A percentile compares a stretch with the other conserved stretches of the same genome.
phyloP scores from a whole-genome alignment of 768 basidiomycete genomes.

The Collybia sp. region DNA sequence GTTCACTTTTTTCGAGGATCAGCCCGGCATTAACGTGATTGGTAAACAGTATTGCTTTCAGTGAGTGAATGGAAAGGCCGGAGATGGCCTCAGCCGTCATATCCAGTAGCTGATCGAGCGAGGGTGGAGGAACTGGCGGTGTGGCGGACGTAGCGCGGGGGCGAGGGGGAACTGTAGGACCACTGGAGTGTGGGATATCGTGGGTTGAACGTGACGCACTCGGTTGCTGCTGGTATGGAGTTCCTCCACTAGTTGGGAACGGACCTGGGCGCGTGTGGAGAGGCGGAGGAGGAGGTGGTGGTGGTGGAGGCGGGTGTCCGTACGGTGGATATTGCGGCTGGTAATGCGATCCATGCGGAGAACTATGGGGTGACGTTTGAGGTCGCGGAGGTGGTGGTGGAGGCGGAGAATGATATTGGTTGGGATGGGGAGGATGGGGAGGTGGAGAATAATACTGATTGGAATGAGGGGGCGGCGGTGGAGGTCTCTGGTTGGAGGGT shows the following conservation, averaged over 20 bases:
- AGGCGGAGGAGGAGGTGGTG: conserved; percentile 11
- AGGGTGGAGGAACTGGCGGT: conserved; percentile 40
- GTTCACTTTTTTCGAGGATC: conserved; percentile 82
- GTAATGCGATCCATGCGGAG: conserved; percentile 18
- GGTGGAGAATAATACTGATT: conserved; percentile 10
- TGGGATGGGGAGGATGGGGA: conserved; percentile 12
- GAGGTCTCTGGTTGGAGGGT: conserved; percentile 8
- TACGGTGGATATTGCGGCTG: conserved; percentile 12
- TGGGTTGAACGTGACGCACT: conserved; percentile 16
- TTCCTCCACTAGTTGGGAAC: conserved; percentile 5
- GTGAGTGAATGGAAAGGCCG: conserved; percentile 58
- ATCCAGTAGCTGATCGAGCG: conserved; percentile 63
- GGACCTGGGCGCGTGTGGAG: background rate
- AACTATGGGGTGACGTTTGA: conserved; percentile 15
- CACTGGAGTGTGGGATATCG: conserved; percentile 9
- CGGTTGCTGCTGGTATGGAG: conserved; percentile 18
- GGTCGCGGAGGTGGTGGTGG: conserved; percentile 17
- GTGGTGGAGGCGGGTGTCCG: conserved; percentile 7
- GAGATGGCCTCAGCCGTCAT: conserved; percentile 56
- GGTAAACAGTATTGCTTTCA: conserved; percentile 77
- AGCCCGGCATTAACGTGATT: conserved; percentile 78
- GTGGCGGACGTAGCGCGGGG: conserved; percentile 36
- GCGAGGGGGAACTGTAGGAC: conserved; percentile 26
- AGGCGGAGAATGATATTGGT: conserved; percentile 10
- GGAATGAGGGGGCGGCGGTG: conserved; percentile 9